Conservation (phyloP, 2,329 filamentous ascomycete species). For the Tetracladium maxilliforme region DNA sequence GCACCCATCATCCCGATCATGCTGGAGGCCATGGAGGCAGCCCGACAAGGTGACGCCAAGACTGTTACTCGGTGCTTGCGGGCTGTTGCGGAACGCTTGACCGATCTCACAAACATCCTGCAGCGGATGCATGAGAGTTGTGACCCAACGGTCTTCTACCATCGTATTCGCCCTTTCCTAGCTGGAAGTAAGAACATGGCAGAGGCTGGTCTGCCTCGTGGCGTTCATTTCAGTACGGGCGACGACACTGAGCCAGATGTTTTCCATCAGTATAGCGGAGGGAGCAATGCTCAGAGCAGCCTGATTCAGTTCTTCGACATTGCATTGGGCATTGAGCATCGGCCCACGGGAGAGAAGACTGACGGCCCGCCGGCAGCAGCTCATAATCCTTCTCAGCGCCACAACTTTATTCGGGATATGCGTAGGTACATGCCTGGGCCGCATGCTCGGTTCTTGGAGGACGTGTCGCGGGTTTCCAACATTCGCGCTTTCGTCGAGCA, state of each 20-base stretch:
- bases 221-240: conserved; percentile 77
- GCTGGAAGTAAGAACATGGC: conserved; percentile 97
- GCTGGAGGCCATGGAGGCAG: conserved; percentile 74
- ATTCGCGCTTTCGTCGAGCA: conserved; percentile 69
- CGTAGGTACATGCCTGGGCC: conserved; percentile 90
- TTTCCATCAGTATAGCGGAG: conserved; percentile 79
- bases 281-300: conserved; percentile 93
- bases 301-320: conserved; percentile 97
- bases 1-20: conserved; percentile 79
- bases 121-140: conserved; percentile 91
- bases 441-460: conserved; percentile 76
- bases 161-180: conserved; percentile 89
- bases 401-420: conserved; percentile 97
- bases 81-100: conserved; percentile 72
- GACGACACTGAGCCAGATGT: conserved; percentile 40
- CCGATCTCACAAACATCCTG: conserved; percentile 67
- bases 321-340: conserved; percentile 76
- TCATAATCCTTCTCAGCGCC: conserved; percentile 33
- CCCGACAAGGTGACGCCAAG: conserved; percentile 50
- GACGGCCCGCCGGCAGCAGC: conserved; percentile 29
- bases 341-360: conserved; percentile 65
- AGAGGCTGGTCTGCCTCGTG: conserved; percentile 77
- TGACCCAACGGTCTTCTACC: conserved; percentile 88
- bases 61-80: conserved; percentile 66
- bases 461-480: conserved; percentile 68